Conservation (phyloP, 1,284 basidiomycete genomes). For the Ustilago lituana region DNA sequence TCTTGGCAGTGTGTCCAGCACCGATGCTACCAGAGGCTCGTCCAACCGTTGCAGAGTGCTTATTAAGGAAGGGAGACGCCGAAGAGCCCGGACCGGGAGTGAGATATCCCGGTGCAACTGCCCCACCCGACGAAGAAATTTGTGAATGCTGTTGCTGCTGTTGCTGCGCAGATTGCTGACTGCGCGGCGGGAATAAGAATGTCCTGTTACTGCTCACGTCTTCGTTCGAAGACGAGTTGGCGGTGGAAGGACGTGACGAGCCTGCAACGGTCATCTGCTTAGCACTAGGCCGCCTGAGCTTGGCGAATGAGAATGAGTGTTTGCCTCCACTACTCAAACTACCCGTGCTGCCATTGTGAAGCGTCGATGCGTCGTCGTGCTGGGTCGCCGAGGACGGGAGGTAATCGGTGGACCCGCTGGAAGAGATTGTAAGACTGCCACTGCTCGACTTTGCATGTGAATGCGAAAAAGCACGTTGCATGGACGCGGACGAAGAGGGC, state of each 20-base stretch:
- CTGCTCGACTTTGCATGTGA: conserved; percentile 28
- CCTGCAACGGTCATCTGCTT: conserved; percentile 8
- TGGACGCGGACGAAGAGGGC: conserved; percentile 5
- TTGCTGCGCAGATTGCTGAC: not conserved
- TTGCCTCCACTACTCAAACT: conserved; percentile 34
- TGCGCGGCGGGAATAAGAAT: conserved; percentile 14
- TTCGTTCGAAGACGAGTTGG: conserved; percentile 26
- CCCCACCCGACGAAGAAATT: not conserved
- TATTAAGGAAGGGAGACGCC: conserved; percentile 48
- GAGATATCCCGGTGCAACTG: conserved; percentile 18
- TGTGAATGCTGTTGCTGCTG: conserved; percentile 5
- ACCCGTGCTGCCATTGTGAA: conserved; percentile 26
- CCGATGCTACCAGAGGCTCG: conserved; percentile 19
- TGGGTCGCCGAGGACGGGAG: conserved; percentile 9
- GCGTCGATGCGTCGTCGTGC: conserved; percentile 15
- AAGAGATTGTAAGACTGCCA: conserved; percentile 26
- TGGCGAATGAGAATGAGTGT: conserved; percentile 33
- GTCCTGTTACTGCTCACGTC: conserved; percentile 15
- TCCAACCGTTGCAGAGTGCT: conserved; percentile 43
- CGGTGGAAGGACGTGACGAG: conserved; percentile 19
- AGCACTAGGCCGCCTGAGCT: conserved; percentile 12
- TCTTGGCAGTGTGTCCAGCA: conserved; percentile 15
- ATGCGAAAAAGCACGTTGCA: conserved; percentile 20
- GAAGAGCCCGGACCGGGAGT: conserved; percentile 30
- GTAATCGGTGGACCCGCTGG: conserved; percentile 23